These are phyloP conservation scores for Coemansia erecta DNA, from an alignment of 192 early-diverging fungal species.

Conservation along the genomic window DNA sequence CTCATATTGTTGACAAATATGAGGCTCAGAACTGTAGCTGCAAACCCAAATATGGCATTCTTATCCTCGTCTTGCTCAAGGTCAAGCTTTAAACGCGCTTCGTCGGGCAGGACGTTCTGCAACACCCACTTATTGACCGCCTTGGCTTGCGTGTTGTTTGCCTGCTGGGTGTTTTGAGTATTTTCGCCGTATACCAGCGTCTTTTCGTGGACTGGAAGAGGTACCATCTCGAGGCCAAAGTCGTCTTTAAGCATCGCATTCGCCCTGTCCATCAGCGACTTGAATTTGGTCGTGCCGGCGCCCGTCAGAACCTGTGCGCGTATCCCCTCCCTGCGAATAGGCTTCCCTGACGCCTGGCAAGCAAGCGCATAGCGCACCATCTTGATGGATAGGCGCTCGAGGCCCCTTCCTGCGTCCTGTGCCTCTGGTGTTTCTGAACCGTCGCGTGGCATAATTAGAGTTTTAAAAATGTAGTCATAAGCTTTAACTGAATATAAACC, in stretches of 20 bases:
- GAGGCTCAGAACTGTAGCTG: conserved; percentile 42
- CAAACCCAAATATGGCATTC: conserved; percentile 27
- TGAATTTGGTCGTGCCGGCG: conserved; percentile 8
- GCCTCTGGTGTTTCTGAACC: too few species aligned
- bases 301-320: conserved; percentile 13
- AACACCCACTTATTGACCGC: conserved; percentile 36
- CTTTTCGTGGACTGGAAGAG: conserved; percentile 39
- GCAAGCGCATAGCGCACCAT: conserved; percentile 43
- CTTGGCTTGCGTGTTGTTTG: neutral
- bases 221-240: conserved; percentile 38
- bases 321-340: conserved; percentile 34
- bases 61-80: conserved; percentile 22
- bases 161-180: neutral
- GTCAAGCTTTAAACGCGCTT: conserved; percentile 20
- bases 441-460: too few species aligned
- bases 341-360: conserved; percentile 35
- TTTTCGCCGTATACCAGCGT: conserved; percentile 5
- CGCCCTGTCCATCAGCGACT: conserved; percentile 17
- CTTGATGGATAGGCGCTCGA: conserved; percentile 29
- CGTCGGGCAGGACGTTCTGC: conserved; percentile 36
- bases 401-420: conserved; percentile 1
- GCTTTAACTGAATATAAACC: too few species aligned
- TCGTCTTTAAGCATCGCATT: conserved; percentile 27
- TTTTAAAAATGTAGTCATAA: too few species aligned
- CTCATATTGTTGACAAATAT: conserved; percentile 54